A percentile compares a stretch with the other conserved stretches of the same genome.
phyloP scores from a whole-genome alignment of 1,284 basidiomycete genomes.

The Ganoderma lingzhi region DNA sequence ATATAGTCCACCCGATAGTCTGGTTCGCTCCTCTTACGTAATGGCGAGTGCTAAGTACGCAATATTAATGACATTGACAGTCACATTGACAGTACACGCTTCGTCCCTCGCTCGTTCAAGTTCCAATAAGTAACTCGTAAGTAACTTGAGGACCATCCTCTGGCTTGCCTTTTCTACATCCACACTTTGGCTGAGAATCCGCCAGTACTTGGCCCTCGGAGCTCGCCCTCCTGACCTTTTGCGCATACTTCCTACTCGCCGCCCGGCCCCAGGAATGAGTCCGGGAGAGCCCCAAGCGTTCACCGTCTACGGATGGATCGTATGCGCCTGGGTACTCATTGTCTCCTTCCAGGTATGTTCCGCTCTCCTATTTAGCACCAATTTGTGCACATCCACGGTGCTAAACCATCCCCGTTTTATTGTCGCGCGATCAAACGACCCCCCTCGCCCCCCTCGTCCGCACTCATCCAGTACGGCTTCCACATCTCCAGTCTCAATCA shows the following conservation, averaged over 20 bases:
- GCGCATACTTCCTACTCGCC: neutral
- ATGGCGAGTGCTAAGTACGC: neutral
- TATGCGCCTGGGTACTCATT: constrained; percentile 69
- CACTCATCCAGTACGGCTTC: constrained; percentile 66
- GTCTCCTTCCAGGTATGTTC: constrained; percentile 67
- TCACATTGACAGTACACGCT: too few species aligned
- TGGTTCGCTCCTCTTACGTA: neutral
- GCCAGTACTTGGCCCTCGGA: neutral
- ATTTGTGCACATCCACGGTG: constrained; percentile 8
- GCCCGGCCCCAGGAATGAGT: constrained; percentile 22
- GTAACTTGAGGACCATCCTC: neutral
- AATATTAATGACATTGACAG: too few species aligned
- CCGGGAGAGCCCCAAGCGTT: constrained; percentile 47
- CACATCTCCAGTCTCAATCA: constrained; percentile 92
- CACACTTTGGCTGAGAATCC: neutral
- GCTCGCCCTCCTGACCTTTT: neutral
- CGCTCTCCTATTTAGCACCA: neutral
- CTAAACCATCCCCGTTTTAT: neutral
- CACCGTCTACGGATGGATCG: constrained; percentile 66
- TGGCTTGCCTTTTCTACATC: neutral
- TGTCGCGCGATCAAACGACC: neutral
- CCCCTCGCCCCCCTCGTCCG: too few species aligned
- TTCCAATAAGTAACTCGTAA: too few species aligned
- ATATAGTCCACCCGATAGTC: neutral
- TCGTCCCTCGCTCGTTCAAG: too few species aligned